phyloP scores from a whole-genome alignment of 2,329 filamentous ascomycete species.

The Hypoxylon rubiginosum region DNA sequence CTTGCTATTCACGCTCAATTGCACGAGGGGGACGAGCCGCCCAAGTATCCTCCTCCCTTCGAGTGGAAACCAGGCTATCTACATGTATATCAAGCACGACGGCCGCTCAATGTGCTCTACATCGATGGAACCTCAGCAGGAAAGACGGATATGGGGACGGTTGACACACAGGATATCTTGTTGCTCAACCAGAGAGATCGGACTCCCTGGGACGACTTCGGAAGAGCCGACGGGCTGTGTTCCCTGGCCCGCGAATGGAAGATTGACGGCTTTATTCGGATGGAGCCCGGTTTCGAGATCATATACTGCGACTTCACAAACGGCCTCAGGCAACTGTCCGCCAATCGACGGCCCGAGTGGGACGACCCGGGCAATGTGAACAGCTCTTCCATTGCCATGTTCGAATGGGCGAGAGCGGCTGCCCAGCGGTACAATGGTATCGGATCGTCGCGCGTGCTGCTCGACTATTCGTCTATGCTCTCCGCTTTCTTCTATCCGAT shows the following conservation, averaged over 20 bases:
- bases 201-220: conserved; percentile 58
- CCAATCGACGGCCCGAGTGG: conserved; percentile 48
- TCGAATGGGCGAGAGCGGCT: conserved; percentile 59
- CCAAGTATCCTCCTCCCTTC: conserved; percentile 16
- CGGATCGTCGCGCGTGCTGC: conserved; percentile 55
- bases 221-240: conserved; percentile 70
- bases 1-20: background rate
- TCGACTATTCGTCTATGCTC: conserved; percentile 66
- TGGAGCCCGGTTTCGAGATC: conserved; percentile 77
- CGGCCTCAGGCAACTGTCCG: conserved; percentile 56
- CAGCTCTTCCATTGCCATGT: conserved; percentile 37
- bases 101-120: conserved; percentile 73
- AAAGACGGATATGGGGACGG: conserved; percentile 74
- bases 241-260: conserved; percentile 65
- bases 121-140: conserved; percentile 78
- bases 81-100: conserved; percentile 73
- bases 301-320: conserved; percentile 62
- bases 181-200: conserved; percentile 60
- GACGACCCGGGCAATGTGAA: conserved; percentile 39
- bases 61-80: conserved; percentile 66
- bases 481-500: conserved; percentile 65
- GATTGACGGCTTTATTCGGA: conserved; percentile 58
- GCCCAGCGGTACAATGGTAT: conserved; percentile 62
- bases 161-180: conserved; percentile 76
- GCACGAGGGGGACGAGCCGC: conserved; percentile 13